A percentile compares a stretch with the other conserved stretches of the same genome.
These are phyloP conservation scores for Suillus subalutaceus DNA, from an alignment of 768 basidiomycete species.

Conservation along the genomic window DNA sequence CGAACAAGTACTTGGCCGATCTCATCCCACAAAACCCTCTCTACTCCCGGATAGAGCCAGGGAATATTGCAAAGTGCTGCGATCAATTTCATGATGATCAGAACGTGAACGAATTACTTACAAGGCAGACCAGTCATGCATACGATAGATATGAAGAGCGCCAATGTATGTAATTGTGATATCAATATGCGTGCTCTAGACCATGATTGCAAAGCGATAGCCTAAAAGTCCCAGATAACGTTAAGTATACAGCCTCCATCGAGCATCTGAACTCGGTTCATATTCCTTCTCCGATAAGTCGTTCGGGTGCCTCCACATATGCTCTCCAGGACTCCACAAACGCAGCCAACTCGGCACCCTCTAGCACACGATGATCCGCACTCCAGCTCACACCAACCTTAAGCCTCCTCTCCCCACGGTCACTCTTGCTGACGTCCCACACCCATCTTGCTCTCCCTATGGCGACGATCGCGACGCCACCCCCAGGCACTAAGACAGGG, in stretches of 20 bases:
- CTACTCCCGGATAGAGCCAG: no score
- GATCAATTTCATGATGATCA: neutral
- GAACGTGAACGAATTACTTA: neutral
- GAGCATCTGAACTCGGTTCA: no score
- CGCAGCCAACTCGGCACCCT: slow-evolving; percentile 87
- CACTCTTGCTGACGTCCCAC: slow-evolving; percentile 56
- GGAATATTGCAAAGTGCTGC: neutral
- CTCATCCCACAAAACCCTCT: no score
- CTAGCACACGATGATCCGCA: slow-evolving; percentile 86
- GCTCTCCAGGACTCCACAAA: slow-evolving; percentile 86
- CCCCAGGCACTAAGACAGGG: slow-evolving; percentile 80
- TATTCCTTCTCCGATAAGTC: slow-evolving; percentile 58
- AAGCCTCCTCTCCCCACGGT: slow-evolving; percentile 51
- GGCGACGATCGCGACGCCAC: slow-evolving; percentile 85
- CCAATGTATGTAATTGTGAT: neutral
- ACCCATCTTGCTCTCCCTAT: slow-evolving; percentile 79
- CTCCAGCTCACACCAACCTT: slow-evolving; percentile 77
- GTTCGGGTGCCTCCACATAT: slow-evolving; percentile 76
- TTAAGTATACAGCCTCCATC: neutral
- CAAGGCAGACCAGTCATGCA: neutral
- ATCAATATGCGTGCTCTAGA: neutral
- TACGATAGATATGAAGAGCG: neutral
- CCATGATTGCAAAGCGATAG: slow-evolving; percentile 4
- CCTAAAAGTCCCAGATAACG: neutral
- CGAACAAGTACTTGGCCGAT: no score